Evolutionary conservation across 257 asterid species (phyloP), one percentile per base, ranked within the genome.

Genomic region (Solanum okadae): DNA sequence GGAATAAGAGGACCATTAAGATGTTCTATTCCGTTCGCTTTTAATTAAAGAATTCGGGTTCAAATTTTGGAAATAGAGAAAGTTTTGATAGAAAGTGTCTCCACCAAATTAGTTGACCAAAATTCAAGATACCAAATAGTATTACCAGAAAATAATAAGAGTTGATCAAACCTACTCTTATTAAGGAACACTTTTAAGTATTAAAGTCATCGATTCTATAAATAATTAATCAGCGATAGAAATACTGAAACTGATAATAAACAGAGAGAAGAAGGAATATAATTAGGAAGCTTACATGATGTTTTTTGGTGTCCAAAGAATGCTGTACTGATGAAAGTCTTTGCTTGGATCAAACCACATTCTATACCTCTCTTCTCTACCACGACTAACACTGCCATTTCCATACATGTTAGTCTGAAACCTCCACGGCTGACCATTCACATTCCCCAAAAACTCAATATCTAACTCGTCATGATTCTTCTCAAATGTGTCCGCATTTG

Each of bases 391-490:
- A 73, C 99, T 96, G 65, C 99, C 98, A 75, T 94, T 94, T 2
- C 99, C 99, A 22, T 97, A 97, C 94, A 95, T 52, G 88, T 97
- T 97, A 2, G 99, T 96, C 73, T 97, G 99, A 86, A 96, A 96
- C 86, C 98, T 93, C 99, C 99, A 97, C 44, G 99, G 95, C 35
- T 91, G 91, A 18, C 98, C 99, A 16, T 92, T 88, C 22, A 92
- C 89, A 67, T 97, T 96, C 14, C 99, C 99, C 88, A 97, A 42
- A 86, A 97, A 97, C 90, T 97, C 99, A 0, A 96, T 92, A 90
- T 97, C 99, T 88, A 97, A 85, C 92, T 97, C 99, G 56, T 97
- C 99, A 84, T 97, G 99, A 89, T 94, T 97, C 95, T 84, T 95
- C 90, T 97, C 99, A 87, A 96, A 97, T 38, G 94, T 95, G 89